These are phyloP conservation scores for Lycium ferocissimum DNA, from an alignment of 257 asterid genomes.

Conservation along the genomic window DNA sequence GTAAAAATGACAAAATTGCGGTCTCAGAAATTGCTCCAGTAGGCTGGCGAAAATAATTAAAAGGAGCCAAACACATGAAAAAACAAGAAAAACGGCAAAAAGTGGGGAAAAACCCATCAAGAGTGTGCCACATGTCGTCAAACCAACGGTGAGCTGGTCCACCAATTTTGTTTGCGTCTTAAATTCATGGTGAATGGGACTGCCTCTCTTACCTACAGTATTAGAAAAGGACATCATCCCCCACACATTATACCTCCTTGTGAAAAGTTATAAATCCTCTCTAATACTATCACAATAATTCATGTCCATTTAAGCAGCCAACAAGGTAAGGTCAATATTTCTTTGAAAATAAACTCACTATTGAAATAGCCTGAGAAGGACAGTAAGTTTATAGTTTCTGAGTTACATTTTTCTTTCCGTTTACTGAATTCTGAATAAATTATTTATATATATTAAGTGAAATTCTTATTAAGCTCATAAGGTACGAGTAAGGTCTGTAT, in stretches of 20 bases:
- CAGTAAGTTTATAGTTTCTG: too few relatives aligned
- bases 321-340: conserved; percentile 79
- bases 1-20: conserved; percentile 36
- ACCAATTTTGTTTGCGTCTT: conserved; percentile 50
- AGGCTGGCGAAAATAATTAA: conserved; percentile 36
- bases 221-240: conserved; percentile 52
- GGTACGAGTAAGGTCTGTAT: too few relatives aligned
- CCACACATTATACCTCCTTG: not conserved
- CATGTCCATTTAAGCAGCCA: conserved; percentile 30
- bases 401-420: too few relatives aligned
- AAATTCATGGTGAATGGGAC: conserved; percentile 43
- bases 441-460: too few relatives aligned
- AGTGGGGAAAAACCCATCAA: not conserved
- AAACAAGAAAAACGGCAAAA: conserved; percentile 55
- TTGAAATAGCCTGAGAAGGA: not conserved
- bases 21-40: conserved; percentile 48
- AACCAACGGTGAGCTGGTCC: conserved; percentile 41
- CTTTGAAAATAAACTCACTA: conserved; percentile 47
- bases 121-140: conserved; percentile 50
- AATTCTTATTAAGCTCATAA: too few relatives aligned
- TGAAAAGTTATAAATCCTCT: conserved; percentile 31
- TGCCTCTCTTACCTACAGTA: conserved; percentile 30
- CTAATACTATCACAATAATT: conserved; percentile 19
- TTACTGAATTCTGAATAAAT: too few relatives aligned
- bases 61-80: conserved; percentile 45